phyloP scores from a whole-genome alignment of 2,329 filamentous ascomycete species.

The Venturia pyrina region DNA sequence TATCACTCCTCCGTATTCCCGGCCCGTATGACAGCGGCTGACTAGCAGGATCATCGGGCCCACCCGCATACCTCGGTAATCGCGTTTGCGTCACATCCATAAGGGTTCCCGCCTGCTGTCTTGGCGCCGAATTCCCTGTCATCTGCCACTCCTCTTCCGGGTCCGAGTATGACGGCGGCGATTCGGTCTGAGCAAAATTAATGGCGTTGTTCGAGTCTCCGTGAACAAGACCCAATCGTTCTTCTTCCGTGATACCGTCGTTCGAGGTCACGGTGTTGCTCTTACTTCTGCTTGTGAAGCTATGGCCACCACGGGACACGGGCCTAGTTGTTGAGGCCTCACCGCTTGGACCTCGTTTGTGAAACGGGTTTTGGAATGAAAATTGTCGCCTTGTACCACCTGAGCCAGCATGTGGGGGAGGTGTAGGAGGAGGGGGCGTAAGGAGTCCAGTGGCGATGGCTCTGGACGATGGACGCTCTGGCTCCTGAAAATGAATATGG shows the following conservation, averaged over 20 bases:
- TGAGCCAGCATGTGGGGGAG: not conserved
- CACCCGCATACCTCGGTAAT: conserved; percentile 1
- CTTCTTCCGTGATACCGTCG: conserved; percentile 66
- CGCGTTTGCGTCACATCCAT: conserved; percentile 8
- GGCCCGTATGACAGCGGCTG: not conserved
- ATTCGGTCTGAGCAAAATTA: not conserved
- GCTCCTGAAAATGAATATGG: conserved; percentile 16
- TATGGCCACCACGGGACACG: conserved; percentile 21
- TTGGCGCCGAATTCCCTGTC: conserved; percentile 2
- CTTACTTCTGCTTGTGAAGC: conserved; percentile 19
- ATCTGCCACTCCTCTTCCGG: conserved; percentile 10
- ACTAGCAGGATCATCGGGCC: not conserved
- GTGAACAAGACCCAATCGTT: conserved; percentile 71
- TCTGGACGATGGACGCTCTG: not conserved
- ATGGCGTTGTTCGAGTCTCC: conserved; percentile 44
- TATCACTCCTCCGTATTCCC: not conserved
- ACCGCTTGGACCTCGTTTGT: conserved; percentile 32
- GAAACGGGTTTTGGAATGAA: conserved; percentile 83
- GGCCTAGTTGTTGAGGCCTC: conserved; percentile 20
- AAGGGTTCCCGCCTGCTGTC: not conserved
- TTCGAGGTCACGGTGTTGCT: conserved; percentile 26
- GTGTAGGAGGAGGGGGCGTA: conserved; percentile 4
- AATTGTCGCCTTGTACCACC: conserved; percentile 61
- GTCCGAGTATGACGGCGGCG: conserved; percentile 10
- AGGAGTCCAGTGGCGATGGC: not conserved